Conservation (phyloP, 176 grass and related monocot species). For the Alloteropsis semialata region DNA sequence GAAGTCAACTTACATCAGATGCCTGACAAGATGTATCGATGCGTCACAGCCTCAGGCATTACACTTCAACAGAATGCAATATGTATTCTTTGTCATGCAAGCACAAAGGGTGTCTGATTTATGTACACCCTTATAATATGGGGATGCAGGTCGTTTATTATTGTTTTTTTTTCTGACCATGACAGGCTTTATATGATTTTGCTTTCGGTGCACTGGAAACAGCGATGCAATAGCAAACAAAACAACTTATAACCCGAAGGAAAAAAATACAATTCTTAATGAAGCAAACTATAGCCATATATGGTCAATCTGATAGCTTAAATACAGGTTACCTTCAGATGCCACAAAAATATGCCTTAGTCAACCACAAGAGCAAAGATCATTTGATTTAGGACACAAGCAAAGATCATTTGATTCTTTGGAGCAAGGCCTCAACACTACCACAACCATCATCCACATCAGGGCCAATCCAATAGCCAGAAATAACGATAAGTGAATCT, state of each 20-base stretch:
- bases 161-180: background rate
- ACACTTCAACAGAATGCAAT: background rate
- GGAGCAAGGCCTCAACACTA: slow-evolving; percentile 41
- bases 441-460: slow-evolving; percentile 59
- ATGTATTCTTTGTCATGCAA: background rate
- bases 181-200: background rate
- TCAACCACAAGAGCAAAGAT: background rate
- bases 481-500: slow-evolving; percentile 16
- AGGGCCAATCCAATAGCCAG: slow-evolving; percentile 59
- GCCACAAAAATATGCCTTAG: background rate
- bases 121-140: background rate
- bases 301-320: background rate
- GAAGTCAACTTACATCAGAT: background rate
- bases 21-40: background rate
- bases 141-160: background rate
- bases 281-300: too few relatives aligned
- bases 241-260: too few relatives aligned
- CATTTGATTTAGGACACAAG: background rate
- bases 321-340: background rate
- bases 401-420: slow-evolving; percentile 26
- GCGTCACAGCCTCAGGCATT: background rate
- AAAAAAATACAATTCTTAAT: too few relatives aligned
- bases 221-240: background rate
- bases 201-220: background rate
- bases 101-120: background rate